These are phyloP conservation scores for Xylaria sp. DNA, from an alignment of 2,329 filamentous ascomycete genomes.

Conservation along the genomic window DNA sequence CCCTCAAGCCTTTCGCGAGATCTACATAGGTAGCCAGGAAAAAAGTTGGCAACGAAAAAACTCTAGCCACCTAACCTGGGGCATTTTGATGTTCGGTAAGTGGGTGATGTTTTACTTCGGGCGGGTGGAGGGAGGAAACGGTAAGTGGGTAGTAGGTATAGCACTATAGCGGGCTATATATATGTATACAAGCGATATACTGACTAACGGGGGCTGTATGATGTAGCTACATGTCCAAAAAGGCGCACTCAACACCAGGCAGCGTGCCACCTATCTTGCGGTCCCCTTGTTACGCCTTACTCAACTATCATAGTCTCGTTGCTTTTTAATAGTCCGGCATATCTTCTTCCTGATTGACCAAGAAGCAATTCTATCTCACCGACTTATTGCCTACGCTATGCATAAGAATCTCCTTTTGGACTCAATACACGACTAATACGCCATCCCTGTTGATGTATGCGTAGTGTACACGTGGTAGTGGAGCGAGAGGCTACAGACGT, in stretches of 20 bases:
- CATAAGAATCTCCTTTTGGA: neutral
- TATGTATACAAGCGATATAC: neutral
- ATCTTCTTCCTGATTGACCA: neutral
- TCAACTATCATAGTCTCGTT: too few species aligned
- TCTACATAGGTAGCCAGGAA: neutral
- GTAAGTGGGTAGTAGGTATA: neutral
- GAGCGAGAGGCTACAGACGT: neutral
- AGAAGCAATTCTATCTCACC: neutral
- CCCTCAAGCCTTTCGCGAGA: neutral
- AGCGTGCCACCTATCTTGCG: too few species aligned
- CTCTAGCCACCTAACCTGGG: too few species aligned
- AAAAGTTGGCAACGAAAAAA: neutral
- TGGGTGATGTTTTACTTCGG: too few species aligned
- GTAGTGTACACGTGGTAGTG: conserved; percentile 22
- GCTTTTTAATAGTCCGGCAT: neutral
- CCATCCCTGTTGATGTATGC: conserved; percentile 9
- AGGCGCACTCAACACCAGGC: too few species aligned
- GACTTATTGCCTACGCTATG: neutral
- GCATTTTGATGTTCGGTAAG: too few species aligned
- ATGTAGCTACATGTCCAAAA: too few species aligned
- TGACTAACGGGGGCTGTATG: neutral
- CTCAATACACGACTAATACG: neutral
- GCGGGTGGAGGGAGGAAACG: too few species aligned
- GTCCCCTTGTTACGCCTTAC: too few species aligned
- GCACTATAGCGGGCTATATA: neutral